These are phyloP conservation scores for Mallotus nudiflorus DNA, from an alignment of 345 rosid species.

Conservation along the genomic window DNA sequence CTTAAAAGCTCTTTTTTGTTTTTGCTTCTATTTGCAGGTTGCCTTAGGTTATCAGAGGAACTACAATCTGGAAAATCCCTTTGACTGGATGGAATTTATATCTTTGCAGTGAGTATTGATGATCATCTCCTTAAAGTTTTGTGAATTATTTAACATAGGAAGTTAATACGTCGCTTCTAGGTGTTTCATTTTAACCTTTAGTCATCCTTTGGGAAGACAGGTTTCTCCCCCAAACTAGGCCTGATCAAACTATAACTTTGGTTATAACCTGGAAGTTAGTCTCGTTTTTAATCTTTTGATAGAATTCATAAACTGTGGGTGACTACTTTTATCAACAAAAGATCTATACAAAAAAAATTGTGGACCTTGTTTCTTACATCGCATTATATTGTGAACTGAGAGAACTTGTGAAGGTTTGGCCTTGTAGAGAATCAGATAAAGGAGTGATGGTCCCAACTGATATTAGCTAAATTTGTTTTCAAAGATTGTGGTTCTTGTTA, in stretches of 20 bases:
- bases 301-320: too few relatives aligned
- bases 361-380: not conserved
- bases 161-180: not conserved
- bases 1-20: not conserved
- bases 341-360: not conserved
- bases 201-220: not conserved
- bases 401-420: not conserved
- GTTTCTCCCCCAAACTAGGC: not conserved
- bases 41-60: slow-evolving; percentile 64
- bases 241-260: not conserved
- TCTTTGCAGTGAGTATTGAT: slow-evolving; percentile 72
- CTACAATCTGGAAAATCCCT: slow-evolving; percentile 75
- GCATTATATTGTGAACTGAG: not conserved
- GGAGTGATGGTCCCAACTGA: not conserved
- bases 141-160: not conserved
- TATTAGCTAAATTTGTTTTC: not conserved
- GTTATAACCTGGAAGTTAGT: not conserved
- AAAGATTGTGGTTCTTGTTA: not conserved
- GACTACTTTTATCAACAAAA: not conserved
- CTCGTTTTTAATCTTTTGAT: not conserved
- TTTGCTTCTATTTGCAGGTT: slow-evolving; percentile 40
- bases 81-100: slow-evolving; percentile 98
- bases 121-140: not conserved
- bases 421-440: not conserved
- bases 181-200: not conserved